A percentile compares a stretch with the other conserved stretches of the same genome.
Evolutionary conservation across 2,329 filamentous ascomycete genomes (phyloP).

Genomic region (Fusarium brevicatenulatum): DNA sequence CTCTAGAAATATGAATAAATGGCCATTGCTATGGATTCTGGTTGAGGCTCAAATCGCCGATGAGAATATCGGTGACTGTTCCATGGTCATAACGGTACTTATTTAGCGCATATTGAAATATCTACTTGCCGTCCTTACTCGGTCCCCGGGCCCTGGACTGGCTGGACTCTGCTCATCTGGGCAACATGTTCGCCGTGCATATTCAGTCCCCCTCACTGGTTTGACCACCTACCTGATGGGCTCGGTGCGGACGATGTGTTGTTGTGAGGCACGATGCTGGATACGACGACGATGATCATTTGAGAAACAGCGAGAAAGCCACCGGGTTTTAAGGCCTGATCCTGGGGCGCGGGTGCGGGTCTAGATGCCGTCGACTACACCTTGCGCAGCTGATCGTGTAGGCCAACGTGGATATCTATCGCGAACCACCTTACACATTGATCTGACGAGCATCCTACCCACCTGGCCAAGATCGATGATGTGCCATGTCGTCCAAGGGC

Average conservation of each 20-base stretch:
- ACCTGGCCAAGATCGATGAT: conserved; percentile 24
- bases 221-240: conserved; percentile 19
- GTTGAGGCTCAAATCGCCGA: conserved; percentile 38
- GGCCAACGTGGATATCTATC: conserved; percentile 28
- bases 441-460: conserved; percentile 14
- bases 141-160: not conserved
- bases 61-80: conserved; percentile 1
- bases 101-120: conserved; percentile 10
- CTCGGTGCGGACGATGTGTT: conserved; percentile 7
- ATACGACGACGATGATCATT: conserved; percentile 8
- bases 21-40: conserved; percentile 1
- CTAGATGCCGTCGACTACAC: conserved; percentile 26
- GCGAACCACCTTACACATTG: conserved; percentile 5
- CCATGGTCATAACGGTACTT: not conserved
- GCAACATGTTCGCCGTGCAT: conserved; percentile 5
- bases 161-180: conserved; percentile 6
- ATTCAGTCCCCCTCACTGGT: conserved; percentile 5
- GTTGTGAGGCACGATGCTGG: conserved; percentile 23
- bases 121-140: not conserved
- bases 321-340: conserved; percentile 7
- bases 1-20: conserved; percentile 9
- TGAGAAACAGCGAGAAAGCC: not conserved
- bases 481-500: conserved; percentile 30
- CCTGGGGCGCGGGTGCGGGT: conserved; percentile 21
- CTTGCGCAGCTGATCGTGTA: conserved; percentile 39